Conservation (phyloP, 495 filamentous ascomycete species). For the Hyaloscypha bicolor region DNA sequence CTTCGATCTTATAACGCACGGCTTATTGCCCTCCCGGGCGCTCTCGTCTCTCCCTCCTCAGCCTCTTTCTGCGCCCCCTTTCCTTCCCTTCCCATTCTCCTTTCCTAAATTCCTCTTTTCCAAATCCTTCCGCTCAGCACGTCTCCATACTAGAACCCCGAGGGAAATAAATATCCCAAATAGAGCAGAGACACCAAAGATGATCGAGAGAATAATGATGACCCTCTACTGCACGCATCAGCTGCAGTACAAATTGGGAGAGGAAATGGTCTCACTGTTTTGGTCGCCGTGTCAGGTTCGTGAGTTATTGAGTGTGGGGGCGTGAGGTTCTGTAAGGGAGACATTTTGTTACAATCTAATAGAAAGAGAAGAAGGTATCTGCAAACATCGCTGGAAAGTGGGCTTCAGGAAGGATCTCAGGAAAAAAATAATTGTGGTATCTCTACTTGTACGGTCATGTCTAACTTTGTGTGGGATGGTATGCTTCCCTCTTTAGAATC, state of each 20-base stretch:
- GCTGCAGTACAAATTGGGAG: neutral
- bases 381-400: neutral
- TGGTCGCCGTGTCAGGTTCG: neutral
- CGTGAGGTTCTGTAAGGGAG: neutral
- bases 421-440: neutral
- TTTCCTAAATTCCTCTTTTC: neutral
- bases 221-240: neutral
- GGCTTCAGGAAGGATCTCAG: neutral
- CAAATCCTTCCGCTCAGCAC: neutral
- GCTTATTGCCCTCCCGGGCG: too few relatives aligned
- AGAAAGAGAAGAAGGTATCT: neutral
- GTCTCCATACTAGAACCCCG: neutral
- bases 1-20: too few relatives aligned
- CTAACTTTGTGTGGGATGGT: neutral
- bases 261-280: neutral
- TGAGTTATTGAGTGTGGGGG: neutral
- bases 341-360: neutral
- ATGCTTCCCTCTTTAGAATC: neutral
- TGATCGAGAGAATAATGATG: neutral
- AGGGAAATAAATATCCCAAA: neutral
- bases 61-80: neutral
- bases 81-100: neutral
- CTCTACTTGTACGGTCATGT: neutral
- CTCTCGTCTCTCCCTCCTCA: too few relatives aligned
- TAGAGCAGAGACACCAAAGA: neutral